phyloP scores from a whole-genome alignment of 768 basidiomycete genomes.

The Exsudoporus frostii region DNA sequence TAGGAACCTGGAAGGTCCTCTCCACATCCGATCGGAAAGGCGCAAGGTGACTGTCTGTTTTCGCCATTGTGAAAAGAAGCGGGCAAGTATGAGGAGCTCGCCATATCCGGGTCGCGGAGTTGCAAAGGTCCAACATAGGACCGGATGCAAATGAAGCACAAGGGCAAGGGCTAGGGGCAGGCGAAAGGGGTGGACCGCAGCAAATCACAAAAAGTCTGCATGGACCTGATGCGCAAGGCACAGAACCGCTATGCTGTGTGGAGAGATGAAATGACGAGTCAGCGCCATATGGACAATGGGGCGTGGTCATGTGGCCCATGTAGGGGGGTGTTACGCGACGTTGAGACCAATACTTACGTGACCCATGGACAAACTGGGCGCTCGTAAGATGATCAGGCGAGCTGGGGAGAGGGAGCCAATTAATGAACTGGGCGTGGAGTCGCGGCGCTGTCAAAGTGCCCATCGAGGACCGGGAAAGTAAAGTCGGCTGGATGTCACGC shows the following conservation, averaged over 20 bases:
- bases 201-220: neutral
- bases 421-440: neutral
- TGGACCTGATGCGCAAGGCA: constrained; percentile 6
- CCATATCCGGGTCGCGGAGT: constrained; percentile 32
- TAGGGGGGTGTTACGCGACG: no score
- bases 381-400: constrained; percentile 1
- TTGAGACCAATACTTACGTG: constrained; percentile 16
- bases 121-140: constrained; percentile 14
- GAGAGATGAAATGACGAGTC: neutral
- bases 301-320: neutral
- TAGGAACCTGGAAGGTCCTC: constrained; percentile 16
- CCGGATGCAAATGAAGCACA: neutral
- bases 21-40: constrained; percentile 22
- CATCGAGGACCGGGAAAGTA: neutral
- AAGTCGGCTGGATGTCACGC: constrained; percentile 14
- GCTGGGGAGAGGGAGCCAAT: neutral
- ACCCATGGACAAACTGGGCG: constrained; percentile 1
- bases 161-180: constrained; percentile 6
- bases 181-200: constrained; percentile 3
- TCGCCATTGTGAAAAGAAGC: constrained; percentile 26
- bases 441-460: neutral
- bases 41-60: constrained; percentile 22
- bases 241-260: constrained; percentile 7
- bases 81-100: constrained; percentile 19
- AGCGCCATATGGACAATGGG: constrained; percentile 9